Percentiles rank a stretch among this genome's conserved stretches.
Conservation (phyloP, 2,329 filamentous ascomycete species). For the Tolypocladium ovalisporum region DNA sequence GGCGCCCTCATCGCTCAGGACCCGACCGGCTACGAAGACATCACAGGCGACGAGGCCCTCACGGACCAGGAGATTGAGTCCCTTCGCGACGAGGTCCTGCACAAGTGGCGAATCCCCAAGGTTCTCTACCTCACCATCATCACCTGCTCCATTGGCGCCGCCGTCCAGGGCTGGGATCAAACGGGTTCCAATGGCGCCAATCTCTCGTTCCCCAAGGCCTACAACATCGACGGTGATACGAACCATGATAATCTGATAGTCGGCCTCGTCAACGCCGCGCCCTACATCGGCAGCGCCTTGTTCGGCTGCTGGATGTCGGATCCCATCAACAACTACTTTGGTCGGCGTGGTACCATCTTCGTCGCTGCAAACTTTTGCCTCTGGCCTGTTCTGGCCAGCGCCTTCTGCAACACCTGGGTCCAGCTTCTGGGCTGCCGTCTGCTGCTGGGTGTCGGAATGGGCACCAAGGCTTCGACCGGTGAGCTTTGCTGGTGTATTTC, state of each 20-base stretch:
- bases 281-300: conserved; percentile 37
- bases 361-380: conserved; percentile 63
- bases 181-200: conserved; percentile 55
- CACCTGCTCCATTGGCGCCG: conserved; percentile 57
- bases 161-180: conserved; percentile 61
- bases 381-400: conserved; percentile 58
- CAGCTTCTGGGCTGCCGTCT: conserved; percentile 62
- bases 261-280: conserved; percentile 55
- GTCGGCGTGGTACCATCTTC: conserved; percentile 50
- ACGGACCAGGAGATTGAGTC: conserved; percentile 46
- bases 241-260: conserved; percentile 38
- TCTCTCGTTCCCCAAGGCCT: conserved; percentile 45
- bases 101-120: conserved; percentile 56
- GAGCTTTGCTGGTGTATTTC: conserved; percentile 2
- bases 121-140: conserved; percentile 56
- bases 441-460: conserved; percentile 67
- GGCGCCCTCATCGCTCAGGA: conserved; percentile 67
- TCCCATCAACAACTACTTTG: conserved; percentile 38
- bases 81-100: conserved; percentile 50
- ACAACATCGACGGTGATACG: conserved; percentile 27
- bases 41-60: conserved; percentile 46
- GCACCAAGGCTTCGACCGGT: conserved; percentile 56
- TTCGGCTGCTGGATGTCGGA: conserved; percentile 58
- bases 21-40: conserved; percentile 48
- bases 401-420: conserved; percentile 60